Conservation (phyloP, 352 stramenopile genomes). For the Globisporangium spinosum region DNA sequence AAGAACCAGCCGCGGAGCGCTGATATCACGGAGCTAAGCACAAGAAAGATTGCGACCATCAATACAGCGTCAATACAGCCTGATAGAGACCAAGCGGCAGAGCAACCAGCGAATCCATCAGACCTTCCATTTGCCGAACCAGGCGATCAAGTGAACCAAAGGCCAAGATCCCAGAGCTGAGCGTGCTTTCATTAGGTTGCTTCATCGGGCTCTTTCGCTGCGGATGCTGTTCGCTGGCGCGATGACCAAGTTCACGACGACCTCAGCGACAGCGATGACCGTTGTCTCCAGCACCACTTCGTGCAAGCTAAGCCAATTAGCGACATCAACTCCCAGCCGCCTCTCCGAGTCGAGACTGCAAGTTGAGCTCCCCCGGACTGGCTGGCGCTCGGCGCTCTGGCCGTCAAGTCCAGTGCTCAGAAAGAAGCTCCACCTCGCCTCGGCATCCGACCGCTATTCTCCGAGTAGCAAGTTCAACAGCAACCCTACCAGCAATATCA, state of each 20-base stretch:
- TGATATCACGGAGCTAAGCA: background rate
- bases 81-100: background rate
- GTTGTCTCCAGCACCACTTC: background rate
- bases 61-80: background rate
- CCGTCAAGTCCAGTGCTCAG: constrained; percentile 26
- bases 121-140: background rate
- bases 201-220: background rate
- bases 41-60: background rate
- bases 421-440: constrained; percentile 32
- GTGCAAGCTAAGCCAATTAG: constrained; percentile 13
- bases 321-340: constrained; percentile 8
- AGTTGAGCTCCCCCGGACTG: constrained; percentile 18
- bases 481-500: constrained; percentile 20
- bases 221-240: constrained; percentile 4
- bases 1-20: background rate
- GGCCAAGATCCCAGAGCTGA: background rate
- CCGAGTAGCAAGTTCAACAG: constrained; percentile 20
- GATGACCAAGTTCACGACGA: constrained; percentile 8
- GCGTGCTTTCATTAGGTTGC: background rate
- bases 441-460: constrained; percentile 7
- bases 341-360: constrained; percentile 19
- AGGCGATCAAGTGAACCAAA: background rate
- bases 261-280: background rate
- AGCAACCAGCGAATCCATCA: background rate
- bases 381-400: constrained; percentile 39